A percentile compares a stretch with the other conserved stretches of the same genome.
Conservation (phyloP, 768 basidiomycete species). For the Termitomyces bulborhizus region DNA sequence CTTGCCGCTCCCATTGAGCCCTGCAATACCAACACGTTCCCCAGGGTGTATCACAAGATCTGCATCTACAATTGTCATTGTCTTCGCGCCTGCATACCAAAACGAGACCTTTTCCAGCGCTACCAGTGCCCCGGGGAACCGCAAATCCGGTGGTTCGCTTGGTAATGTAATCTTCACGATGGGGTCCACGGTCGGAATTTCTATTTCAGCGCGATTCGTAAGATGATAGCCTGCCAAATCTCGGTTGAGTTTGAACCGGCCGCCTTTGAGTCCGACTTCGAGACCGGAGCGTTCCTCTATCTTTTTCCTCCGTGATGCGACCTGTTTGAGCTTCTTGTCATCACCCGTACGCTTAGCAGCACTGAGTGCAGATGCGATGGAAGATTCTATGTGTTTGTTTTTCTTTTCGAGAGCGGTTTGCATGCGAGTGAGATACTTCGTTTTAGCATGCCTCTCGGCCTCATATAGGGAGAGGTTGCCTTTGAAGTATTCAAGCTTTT, state of each 20-base stretch:
- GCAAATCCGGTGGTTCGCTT: slow-evolving; percentile 16
- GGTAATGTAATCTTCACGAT: slow-evolving; percentile 28
- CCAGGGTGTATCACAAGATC: slow-evolving; percentile 20
- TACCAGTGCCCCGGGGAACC: slow-evolving; percentile 20
- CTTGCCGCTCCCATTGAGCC: slow-evolving; percentile 39
- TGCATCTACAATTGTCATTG: slow-evolving; percentile 13
- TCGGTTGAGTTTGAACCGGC: slow-evolving; percentile 51
- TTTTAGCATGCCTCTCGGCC: slow-evolving; percentile 35
- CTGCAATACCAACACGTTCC: slow-evolving; percentile 19
- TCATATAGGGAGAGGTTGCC: slow-evolving; percentile 52
- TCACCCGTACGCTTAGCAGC: slow-evolving; percentile 54
- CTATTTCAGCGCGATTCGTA: slow-evolving; percentile 31
- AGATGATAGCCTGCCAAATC: slow-evolving; percentile 39
- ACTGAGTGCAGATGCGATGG: slow-evolving; percentile 45
- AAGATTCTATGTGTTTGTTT: slow-evolving; percentile 39
- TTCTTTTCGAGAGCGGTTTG: slow-evolving; percentile 34
- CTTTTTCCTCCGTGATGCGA: slow-evolving; percentile 56
- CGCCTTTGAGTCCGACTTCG: slow-evolving; percentile 32
- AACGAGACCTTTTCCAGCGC: slow-evolving; percentile 18
- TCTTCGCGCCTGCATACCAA: slow-evolving; percentile 17
- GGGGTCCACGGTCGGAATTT: slow-evolving; percentile 30
- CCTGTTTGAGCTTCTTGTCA: slow-evolving; percentile 49
- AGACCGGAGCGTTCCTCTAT: slow-evolving; percentile 32
- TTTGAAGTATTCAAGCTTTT: slow-evolving; percentile 46
- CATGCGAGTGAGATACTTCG: slow-evolving; percentile 36